Evolutionary conservation across 768 basidiomycete species (phyloP), one percentile per base, ranked within the genome.

Genomic region (Trametes sanguinea): DNA sequence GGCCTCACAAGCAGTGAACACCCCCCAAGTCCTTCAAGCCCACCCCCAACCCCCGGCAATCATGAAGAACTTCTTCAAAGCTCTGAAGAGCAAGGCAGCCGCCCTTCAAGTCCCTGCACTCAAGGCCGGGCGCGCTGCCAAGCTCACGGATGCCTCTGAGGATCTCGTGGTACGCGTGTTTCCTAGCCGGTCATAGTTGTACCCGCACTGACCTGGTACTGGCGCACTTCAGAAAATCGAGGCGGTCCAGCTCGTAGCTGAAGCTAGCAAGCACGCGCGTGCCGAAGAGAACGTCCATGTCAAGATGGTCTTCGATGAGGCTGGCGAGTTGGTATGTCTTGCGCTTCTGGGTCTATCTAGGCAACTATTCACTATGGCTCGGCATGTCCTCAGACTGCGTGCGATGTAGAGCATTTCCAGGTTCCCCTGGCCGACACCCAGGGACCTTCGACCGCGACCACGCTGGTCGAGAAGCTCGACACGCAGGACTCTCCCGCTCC

Each of bases 231-330:
- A 57, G 56, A 57, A 57, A 48, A 57, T 50, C 47, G 56, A 57
- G 39, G 56, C 56, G 27, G 46, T 57, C 56, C 56, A 57, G 46
- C 56, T 57, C 22, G 46, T 57, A 13, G 56, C 47, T 16, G 56
- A 57, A 11, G 56, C 56, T 29, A 39, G 47, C 47, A 51, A 42
- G 57, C 33, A 33, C 30, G 29, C 51, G 33, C 40, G 37, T 40
- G 29, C 42, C 40, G 50, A 52, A 32, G 61, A 57, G 54, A 47
- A 62, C 40, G 50, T 62, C 40, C 54, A 57, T 39, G 54, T 62
- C 46, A 48, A 45, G 48, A 51, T 62, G 54, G 42, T 52, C 22
- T 57, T 62, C 42, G 33, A 56, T 16, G 54, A 56, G 43, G 43
- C 32, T 17, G 61, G 61, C 32, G 54, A 56, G 22, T 17, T 62